A percentile compares a stretch with the other conserved stretches of the same genome.
These are phyloP conservation scores for Rhizoclosmatium globosum DNA, from an alignment of 192 early-diverging fungal species.

Conservation along the genomic window DNA sequence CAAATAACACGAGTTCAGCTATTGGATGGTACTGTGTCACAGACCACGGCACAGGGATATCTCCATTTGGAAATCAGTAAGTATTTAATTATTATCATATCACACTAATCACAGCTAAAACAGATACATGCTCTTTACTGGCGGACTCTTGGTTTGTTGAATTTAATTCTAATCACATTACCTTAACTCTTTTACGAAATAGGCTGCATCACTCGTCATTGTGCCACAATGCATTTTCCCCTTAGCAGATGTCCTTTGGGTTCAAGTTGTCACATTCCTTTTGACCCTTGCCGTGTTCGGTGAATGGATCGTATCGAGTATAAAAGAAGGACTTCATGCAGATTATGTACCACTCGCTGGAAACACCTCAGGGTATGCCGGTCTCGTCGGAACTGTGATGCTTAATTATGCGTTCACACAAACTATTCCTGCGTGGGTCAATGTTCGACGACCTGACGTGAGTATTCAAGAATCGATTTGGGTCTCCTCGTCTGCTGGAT, in stretches of 20 bases:
- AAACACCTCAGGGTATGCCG: constrained; percentile 32
- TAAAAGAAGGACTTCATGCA: constrained; percentile 19
- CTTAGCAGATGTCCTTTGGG: constrained; percentile 33
- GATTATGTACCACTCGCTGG: constrained; percentile 16
- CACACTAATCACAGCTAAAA: too few relatives aligned
- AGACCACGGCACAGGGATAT: constrained; percentile 25
- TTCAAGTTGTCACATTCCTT: constrained; percentile 40
- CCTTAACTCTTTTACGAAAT: neutral
- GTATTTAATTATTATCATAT: too few relatives aligned
- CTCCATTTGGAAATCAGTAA: constrained; percentile 50
- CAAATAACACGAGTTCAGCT: neutral
- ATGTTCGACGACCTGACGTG: constrained; percentile 55
- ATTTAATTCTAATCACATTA: neutral
- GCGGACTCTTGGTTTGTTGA: constrained; percentile 16
- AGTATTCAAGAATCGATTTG: constrained; percentile 54
- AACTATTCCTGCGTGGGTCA: constrained; percentile 54
- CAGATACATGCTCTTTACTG: constrained; percentile 44
- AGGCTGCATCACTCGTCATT: neutral
- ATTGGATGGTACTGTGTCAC: constrained; percentile 35
- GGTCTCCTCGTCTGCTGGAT: constrained; percentile 34
- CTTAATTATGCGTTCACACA: constrained; percentile 54
- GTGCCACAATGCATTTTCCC: constrained; percentile 31
- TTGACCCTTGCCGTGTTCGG: constrained; percentile 45
- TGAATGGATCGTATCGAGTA: constrained; percentile 44
- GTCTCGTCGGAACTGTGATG: constrained; percentile 53